Evolutionary conservation across 352 stramenopile genomes (phyloP).

Genomic region (Phytophthora sansomeana): DNA sequence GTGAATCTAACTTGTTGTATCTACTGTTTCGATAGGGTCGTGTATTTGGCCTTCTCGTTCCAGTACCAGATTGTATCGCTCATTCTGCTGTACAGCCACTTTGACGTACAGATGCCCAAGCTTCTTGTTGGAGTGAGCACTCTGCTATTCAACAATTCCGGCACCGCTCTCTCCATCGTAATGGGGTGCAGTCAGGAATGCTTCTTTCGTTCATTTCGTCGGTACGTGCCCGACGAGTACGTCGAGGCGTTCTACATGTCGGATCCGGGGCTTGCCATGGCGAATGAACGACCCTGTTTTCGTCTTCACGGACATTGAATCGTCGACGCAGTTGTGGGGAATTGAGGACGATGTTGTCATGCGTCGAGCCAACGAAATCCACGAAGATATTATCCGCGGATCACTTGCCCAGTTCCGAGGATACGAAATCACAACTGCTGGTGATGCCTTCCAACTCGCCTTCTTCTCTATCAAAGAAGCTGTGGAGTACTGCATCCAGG

Average conservation of each 20-base stretch:
- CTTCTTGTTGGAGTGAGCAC: conserved; percentile 46
- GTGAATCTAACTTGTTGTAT: conserved; percentile 1
- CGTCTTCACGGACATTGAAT: conserved; percentile 76
- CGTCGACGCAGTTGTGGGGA: conserved; percentile 58
- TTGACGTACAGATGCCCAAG: conserved; percentile 42
- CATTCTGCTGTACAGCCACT: conserved; percentile 49
- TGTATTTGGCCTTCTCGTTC: conserved; percentile 55
- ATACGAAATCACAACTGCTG: conserved; percentile 70
- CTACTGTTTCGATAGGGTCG: conserved; percentile 31
- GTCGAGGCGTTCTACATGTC: conserved; percentile 54
- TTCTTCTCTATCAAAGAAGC: conserved; percentile 65
- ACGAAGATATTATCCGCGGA: conserved; percentile 58
- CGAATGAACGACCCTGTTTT: conserved; percentile 58
- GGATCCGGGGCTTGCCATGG: conserved; percentile 43
- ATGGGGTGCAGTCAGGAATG: conserved; percentile 64
- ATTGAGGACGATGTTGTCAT: conserved; percentile 50
- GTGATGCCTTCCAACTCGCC: conserved; percentile 68
- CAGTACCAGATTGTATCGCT: conserved; percentile 59
- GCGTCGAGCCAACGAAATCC: conserved; percentile 55
- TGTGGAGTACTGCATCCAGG: conserved; percentile 61
- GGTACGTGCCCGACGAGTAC: conserved; percentile 58
- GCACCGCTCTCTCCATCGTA: conserved; percentile 48
- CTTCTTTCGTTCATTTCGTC: conserved; percentile 44
- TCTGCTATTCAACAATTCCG: conserved; percentile 56
- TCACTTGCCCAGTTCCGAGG: conserved; percentile 48